phyloP scores from a whole-genome alignment of 2,329 filamentous ascomycete genomes.

The Neophaeococcomyces mojaviensis region DNA sequence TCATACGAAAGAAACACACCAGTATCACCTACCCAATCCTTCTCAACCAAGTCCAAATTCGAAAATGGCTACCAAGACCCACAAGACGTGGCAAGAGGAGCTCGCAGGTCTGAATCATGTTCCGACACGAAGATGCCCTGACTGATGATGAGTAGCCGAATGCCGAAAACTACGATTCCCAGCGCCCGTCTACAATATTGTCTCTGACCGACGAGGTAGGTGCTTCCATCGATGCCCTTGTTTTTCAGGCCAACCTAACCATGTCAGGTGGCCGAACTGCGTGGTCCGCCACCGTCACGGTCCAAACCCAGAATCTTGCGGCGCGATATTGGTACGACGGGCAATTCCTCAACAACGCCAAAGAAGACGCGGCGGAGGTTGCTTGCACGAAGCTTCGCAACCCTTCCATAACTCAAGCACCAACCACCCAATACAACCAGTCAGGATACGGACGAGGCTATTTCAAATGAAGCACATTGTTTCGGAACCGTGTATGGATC shows the following conservation, averaged over 20 bases:
- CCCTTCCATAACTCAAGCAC: constrained; percentile 23
- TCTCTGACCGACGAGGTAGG: constrained; percentile 59
- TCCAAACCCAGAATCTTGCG: constrained; percentile 57
- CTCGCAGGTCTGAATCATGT: constrained; percentile 43
- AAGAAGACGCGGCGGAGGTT: constrained; percentile 83
- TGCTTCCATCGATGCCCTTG: constrained; percentile 12
- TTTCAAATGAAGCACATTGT: not conserved
- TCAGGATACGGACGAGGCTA: not conserved
- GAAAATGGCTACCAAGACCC: constrained; percentile 19
- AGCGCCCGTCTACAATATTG: constrained; percentile 58
- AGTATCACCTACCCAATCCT: not conserved
- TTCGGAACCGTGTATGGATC: not conserved
- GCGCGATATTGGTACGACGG: constrained; percentile 90
- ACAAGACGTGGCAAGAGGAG: constrained; percentile 45
- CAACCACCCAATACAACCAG: constrained; percentile 6
- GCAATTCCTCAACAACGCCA: constrained; percentile 76
- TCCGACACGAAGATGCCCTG: constrained; percentile 7
- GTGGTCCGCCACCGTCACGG: constrained; percentile 75
- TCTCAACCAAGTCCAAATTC: not conserved
- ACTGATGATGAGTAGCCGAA: constrained; percentile 16
- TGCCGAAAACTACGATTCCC: constrained; percentile 18
- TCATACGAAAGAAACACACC: not conserved
- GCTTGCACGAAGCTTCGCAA: constrained; percentile 40
- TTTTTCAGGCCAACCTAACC: constrained; percentile 20
- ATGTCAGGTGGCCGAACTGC: constrained; percentile 73